Evolutionary conservation across 2,329 filamentous ascomycete species (phyloP), one percentile per base, ranked within the genome.

Genomic region (Botryosphaeria agaves): DNA sequence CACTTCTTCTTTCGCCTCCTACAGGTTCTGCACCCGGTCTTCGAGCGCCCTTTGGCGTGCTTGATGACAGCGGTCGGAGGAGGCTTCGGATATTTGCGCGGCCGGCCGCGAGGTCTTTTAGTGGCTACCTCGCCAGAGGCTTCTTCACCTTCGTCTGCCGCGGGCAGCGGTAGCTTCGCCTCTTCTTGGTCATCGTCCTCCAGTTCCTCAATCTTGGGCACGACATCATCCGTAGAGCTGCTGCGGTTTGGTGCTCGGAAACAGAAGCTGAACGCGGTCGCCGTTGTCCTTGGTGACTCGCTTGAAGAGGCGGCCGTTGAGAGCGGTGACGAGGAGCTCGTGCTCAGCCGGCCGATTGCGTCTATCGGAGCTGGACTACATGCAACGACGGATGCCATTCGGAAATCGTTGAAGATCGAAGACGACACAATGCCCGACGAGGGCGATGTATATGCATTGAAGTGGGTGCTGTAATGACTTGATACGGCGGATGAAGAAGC

Each of bases 21-120:
- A 53, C 68, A 72, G 32, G 68, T 72, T 30, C 65, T 64, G 44
- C 67, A 70, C 5, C 67, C 67, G 8, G 60, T 62, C 47, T 71
- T 69, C 29, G 66, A 69, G 31, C 65, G 56, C 14, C 80, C 81
- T 49, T 91, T 91, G 34, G 80, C 73, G 30, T 80, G 57, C 48
- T 89, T 91, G 44, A 66, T 69, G 29, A 71, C 55, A 12, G 62
- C 55, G 20, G 67, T 63, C 1, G 72, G 66, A 5, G 64, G 57
- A 15, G 64, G 65, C 12, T 78, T 57, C 23, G 81, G 78, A 42
- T 84, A 73, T 57, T 92, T 92, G 52, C 83, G 68, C 30, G 84
- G 84, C 32, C 84, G 68, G 19, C 84, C 84, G 45, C 84, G 70
- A 33, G 56, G 56, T 26, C 56, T 43, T 35, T 55, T 45, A 26